These are phyloP conservation scores for Cinnamomum micranthum DNA, from an alignment of 164 flowering plant species.

Conservation along the genomic window DNA sequence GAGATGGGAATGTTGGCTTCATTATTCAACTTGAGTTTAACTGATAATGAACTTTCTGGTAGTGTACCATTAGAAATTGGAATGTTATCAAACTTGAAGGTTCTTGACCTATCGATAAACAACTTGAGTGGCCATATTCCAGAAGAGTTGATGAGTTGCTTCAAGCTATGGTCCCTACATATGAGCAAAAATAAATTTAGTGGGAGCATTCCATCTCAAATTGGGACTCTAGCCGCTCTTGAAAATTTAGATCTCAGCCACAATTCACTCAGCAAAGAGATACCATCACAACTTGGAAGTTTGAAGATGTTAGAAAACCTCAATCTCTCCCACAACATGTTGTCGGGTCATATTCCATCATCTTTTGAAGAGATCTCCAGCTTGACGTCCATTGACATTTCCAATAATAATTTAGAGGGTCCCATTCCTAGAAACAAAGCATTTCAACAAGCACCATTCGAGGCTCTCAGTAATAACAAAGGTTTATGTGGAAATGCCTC, in stretches of 20 bases:
- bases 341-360: conserved; percentile 46
- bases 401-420: conserved; percentile 46
- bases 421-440: conserved; percentile 2
- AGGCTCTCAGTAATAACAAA: conserved; percentile 13
- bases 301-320: conserved; percentile 36
- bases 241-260: conserved; percentile 50
- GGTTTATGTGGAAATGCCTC: conserved; percentile 41
- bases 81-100: conserved; percentile 13
- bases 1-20: conserved; percentile 21
- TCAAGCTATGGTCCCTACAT: conserved; percentile 18
- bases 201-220: conserved; percentile 39
- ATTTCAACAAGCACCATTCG: not conserved
- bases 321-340: conserved; percentile 47
- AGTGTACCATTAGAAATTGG: conserved; percentile 27
- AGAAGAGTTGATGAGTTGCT: conserved; percentile 23
- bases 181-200: conserved; percentile 41
- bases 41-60: conserved; percentile 30
- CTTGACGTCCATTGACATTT: conserved; percentile 34
- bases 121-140: conserved; percentile 24
- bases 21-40: conserved; percentile 29
- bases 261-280: conserved; percentile 43
- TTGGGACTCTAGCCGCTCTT: conserved; percentile 31
- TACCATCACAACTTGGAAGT: conserved; percentile 40
- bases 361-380: conserved; percentile 23
- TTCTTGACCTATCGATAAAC: conserved; percentile 32